phyloP scores from a whole-genome alignment of 345 rosid genomes.

The Rhodamnia argentea region DNA sequence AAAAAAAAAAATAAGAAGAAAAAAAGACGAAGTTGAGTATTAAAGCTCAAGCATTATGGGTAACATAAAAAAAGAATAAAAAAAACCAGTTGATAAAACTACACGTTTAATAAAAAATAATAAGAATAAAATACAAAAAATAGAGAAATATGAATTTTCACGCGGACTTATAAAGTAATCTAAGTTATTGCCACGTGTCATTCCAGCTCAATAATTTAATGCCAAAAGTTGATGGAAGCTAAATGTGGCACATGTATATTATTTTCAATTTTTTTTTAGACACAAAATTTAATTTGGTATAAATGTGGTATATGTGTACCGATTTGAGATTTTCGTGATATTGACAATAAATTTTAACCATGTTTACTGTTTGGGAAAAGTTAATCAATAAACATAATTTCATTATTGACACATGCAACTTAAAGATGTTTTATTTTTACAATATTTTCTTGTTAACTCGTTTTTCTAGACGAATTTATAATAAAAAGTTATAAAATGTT shows the following conservation, averaged over 20 bases:
- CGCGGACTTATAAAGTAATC: accelerated
- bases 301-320: accelerated
- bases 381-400: not conserved
- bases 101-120: not conserved
- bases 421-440: not conserved
- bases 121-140: not conserved
- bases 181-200: accelerated
- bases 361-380: not conserved
- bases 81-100: too few species aligned
- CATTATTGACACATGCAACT: not conserved
- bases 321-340: not conserved
- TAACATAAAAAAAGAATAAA: too few species aligned
- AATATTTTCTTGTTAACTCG: not conserved
- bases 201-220: accelerated
- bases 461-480: not conserved
- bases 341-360: not conserved
- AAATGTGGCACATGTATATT: accelerated
- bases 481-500: not conserved
- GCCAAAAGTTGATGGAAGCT: not conserved
- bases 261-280: not conserved
- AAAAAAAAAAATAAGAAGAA: not conserved
- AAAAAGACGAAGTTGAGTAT: not conserved
- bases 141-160: not conserved
- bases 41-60: not conserved
- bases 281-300: not conserved